Base-by-base conservation (phyloP, 2,329 filamentous ascomycete genomes). In the Arthrocladium fulminans region DNA sequence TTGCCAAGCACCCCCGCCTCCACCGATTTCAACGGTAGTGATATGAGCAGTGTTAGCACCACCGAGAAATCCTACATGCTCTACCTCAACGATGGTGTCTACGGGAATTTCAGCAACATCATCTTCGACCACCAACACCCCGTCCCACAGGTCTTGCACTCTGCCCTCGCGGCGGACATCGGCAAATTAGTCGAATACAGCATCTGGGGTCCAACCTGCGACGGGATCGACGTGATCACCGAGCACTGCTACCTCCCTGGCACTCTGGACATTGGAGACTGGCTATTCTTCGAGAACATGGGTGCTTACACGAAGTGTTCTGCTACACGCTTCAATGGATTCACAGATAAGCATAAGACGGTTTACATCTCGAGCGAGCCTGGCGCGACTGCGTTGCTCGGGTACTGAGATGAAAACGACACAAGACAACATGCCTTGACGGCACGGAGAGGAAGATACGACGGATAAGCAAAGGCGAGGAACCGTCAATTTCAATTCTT, bases 281-380 rank as follows among this genome's bases (percentile, higher is more conserved):
- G 92, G 92, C 76, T 98, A 47, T 98, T 94, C 73, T 98, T 98
- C 68, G 88, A 96, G 71, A 81, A 95, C 53, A 98, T 98, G 92
- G 92, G 92, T 48, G 90, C 92, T 20, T 98, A 98, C 69, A 97
- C 92, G 59, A 94, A 89, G 76, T 97, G 90, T 75, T 96, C 88
- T 51, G 90, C 92, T 54, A 98, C 92, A 49, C 83, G 85, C 63
- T 98, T 98, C 82, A 98, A 98, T 60, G 92, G 92, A 55, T 98
- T 97, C 70, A 86, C 83, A 47, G 87, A 97, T 68, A 77, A 81
- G 59, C 92, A 98, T 67, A 86, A 95, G 61, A 84, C 94, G 54
- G 82, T 97, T 56, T 97, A 97, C 64, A 84, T 97, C 59, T 94
- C 84, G 66, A 96, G 88, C 68, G 92, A 98, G 78, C 78, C 85